Evolutionary conservation across 352 stramenopile genomes (phyloP).

Genomic region (Blastocystis sp.): DNA sequence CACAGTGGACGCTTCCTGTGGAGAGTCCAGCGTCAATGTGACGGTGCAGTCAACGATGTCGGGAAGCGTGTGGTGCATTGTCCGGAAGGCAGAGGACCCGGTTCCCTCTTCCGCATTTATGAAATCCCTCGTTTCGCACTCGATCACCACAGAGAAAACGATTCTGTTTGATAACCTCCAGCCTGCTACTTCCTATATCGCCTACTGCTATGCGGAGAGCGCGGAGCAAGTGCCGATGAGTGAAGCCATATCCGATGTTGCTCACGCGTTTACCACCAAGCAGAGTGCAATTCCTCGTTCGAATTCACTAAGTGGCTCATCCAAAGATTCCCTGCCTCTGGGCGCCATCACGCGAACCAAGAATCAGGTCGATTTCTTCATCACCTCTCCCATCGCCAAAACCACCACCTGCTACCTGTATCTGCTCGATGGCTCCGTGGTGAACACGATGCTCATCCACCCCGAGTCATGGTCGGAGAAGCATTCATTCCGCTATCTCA

Average conservation of each 20-base stretch:
- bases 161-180: background rate
- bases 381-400: background rate
- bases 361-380: background rate
- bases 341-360: background rate
- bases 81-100: background rate
- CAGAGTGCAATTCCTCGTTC: background rate
- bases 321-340: background rate
- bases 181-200: background rate
- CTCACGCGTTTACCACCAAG: background rate
- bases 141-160: background rate
- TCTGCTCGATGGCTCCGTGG: background rate
- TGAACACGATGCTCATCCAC: background rate
- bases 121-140: background rate
- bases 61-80: background rate
- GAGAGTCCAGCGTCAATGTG: background rate
- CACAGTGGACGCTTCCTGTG: no score
- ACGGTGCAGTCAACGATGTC: background rate
- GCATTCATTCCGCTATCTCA: background rate
- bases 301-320: background rate
- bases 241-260: background rate
- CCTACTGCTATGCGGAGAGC: slow-evolving; percentile 20
- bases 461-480: no score
- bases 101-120: background rate
- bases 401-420: background rate
- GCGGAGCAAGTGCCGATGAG: background rate